Conservation (phyloP, 371 early-diverging fungal species). For the Pancytospora epiphaga region DNA sequence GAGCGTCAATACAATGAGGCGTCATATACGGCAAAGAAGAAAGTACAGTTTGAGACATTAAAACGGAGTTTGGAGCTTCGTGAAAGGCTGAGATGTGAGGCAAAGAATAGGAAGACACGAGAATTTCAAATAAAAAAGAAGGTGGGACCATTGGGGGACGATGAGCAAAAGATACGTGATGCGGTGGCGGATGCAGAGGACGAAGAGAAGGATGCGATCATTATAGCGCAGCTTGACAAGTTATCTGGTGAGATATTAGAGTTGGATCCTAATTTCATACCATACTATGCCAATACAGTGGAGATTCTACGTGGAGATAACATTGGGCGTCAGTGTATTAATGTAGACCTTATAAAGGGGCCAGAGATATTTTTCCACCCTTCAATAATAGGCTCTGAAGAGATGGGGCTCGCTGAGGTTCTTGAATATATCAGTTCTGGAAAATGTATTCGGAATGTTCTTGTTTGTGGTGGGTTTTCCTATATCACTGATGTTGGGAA, state of each 20-base stretch:
- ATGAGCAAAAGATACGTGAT: constrained; percentile 40
- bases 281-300: constrained; percentile 34
- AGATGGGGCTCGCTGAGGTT: constrained; percentile 58
- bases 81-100: constrained; percentile 50
- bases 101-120: constrained; percentile 56
- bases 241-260: constrained; percentile 33
- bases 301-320: constrained; percentile 48
- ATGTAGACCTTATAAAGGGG: constrained; percentile 54
- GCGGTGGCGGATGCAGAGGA: constrained; percentile 55
- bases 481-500: constrained; percentile 51
- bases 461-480: constrained; percentile 61
- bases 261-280: constrained; percentile 56
- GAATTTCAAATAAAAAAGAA: constrained; percentile 53
- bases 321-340: constrained; percentile 41
- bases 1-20: constrained; percentile 39
- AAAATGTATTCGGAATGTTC: constrained; percentile 43
- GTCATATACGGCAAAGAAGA: constrained; percentile 42
- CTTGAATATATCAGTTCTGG: constrained; percentile 38
- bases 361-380: constrained; percentile 59
- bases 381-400: constrained; percentile 49
- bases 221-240: constrained; percentile 39
- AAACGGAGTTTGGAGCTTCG: constrained; percentile 48
- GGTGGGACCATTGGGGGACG: constrained; percentile 38
- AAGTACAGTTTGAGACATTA: constrained; percentile 37
- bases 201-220: constrained; percentile 32